Evolutionary conservation across 768 basidiomycete species (phyloP).

Genomic region (Mrakia frigida): DNA sequence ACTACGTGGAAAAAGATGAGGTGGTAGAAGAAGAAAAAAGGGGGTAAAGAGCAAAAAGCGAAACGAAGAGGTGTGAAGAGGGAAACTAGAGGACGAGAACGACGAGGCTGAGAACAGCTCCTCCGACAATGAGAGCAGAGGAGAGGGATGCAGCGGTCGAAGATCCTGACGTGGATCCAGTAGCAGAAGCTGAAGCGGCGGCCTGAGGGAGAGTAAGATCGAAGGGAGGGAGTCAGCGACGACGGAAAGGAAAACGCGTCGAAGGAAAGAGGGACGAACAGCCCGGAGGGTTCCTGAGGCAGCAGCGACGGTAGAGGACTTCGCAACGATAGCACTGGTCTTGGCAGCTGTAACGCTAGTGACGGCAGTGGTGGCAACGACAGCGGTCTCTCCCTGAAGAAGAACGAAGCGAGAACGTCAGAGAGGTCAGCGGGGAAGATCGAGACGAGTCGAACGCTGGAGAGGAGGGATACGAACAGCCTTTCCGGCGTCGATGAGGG

Average conservation of each 20-base stretch:
- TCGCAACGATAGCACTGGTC: neutral
- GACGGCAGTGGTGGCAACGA: neutral
- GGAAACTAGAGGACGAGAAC: neutral
- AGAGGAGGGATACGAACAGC: neutral
- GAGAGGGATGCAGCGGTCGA: neutral
- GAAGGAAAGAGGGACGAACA: neutral
- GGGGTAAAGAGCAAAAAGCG: neutral
- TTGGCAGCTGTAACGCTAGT: neutral
- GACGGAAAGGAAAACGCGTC: neutral
- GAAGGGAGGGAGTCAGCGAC: neutral
- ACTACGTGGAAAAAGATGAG: neutral
- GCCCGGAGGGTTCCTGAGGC: neutral
- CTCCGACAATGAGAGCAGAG: slow-evolving; percentile 5
- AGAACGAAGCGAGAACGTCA: neutral
- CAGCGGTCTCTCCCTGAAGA: neutral
- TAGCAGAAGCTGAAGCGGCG: neutral
- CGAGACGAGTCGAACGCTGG: neutral
- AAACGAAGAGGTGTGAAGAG: no score
- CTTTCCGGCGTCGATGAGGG: slow-evolving; percentile 11
- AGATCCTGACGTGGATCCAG: neutral
- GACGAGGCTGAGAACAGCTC: neutral
- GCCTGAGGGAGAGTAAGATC: neutral
- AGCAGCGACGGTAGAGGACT: neutral
- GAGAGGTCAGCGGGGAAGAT: neutral
- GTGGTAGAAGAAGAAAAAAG: neutral